phyloP scores from a whole-genome alignment of 345 rosid genomes.

The Sonneratia caseolaris region DNA sequence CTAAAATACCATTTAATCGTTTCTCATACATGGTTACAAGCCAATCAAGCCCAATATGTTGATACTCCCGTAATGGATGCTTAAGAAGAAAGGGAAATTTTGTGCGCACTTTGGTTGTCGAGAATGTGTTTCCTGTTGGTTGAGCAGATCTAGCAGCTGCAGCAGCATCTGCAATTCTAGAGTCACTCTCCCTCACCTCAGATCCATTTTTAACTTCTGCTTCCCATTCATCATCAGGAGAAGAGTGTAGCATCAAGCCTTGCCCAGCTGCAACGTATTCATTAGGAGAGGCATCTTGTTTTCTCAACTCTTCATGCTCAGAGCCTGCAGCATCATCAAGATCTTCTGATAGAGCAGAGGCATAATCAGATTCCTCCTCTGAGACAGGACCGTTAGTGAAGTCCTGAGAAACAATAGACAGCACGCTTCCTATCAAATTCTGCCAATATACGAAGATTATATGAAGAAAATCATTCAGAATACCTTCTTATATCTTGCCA shows the following conservation, averaged over 20 bases:
- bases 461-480: slow-evolving; percentile 26
- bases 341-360: slow-evolving; percentile 56
- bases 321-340: slow-evolving; percentile 23
- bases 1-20: slow-evolving; percentile 92
- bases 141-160: slow-evolving; percentile 99
- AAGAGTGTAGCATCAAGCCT: slow-evolving; percentile 19
- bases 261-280: slow-evolving; percentile 30
- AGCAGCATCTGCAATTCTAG: slow-evolving; percentile 91
- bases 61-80: slow-evolving; percentile 96
- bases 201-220: slow-evolving; percentile 24
- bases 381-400: slow-evolving; percentile 39
- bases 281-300: slow-evolving; percentile 29
- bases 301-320: slow-evolving; percentile 25
- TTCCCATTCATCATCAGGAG: slow-evolving; percentile 28
- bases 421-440: slow-evolving; percentile 17
- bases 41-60: slow-evolving; percentile 99
- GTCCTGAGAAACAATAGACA: slow-evolving; percentile 40
- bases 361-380: slow-evolving; percentile 61
- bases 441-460: neutral
- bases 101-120: slow-evolving; percentile 91
- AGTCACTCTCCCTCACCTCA: slow-evolving; percentile 40
- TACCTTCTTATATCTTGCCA: slow-evolving; percentile 96
- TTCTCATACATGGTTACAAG: slow-evolving; percentile 99
- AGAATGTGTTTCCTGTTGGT: slow-evolving; percentile 95
- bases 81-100: slow-evolving; percentile 96